Evolutionary conservation across 2,329 filamentous ascomycete genomes (phyloP).

Genomic region (Arthrobotrys sinensis): DNA sequence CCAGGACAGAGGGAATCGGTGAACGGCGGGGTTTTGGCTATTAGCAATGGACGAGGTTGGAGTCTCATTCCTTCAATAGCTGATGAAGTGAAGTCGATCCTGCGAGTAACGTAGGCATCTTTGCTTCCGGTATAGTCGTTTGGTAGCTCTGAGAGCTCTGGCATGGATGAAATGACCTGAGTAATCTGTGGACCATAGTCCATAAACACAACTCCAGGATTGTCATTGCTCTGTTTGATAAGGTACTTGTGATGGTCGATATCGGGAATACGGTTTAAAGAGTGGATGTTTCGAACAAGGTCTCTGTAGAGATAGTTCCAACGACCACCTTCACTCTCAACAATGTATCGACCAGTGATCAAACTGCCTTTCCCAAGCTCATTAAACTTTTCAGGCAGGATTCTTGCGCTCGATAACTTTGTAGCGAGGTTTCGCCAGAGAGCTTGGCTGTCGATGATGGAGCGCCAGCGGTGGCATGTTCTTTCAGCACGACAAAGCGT

Average conservation of each 20-base stretch:
- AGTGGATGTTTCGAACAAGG: slow-evolving; percentile 49
- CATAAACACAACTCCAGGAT: not conserved
- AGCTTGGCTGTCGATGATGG: slow-evolving; percentile 46
- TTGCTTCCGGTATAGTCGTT: not conserved
- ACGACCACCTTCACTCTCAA: slow-evolving; percentile 11
- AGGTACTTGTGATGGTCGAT: not conserved
- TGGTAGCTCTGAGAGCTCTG: slow-evolving; percentile 39
- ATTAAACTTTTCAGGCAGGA: slow-evolving; percentile 48
- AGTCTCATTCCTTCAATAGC: slow-evolving; percentile 53
- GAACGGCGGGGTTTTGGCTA: slow-evolving; percentile 48
- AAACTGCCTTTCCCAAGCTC: slow-evolving; percentile 54
- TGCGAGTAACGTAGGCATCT: slow-evolving; percentile 39
- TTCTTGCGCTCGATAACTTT: slow-evolving; percentile 38
- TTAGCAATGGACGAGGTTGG: slow-evolving; percentile 37
- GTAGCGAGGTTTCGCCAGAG: slow-evolving; percentile 55
- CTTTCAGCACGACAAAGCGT: slow-evolving; percentile 54
- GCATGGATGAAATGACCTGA: slow-evolving; percentile 30
- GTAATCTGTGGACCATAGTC: slow-evolving; percentile 6
- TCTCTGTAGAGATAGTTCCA: slow-evolving; percentile 57
- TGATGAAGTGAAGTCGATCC: slow-evolving; percentile 46
- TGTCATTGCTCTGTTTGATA: not conserved
- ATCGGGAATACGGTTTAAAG: slow-evolving; percentile 39
- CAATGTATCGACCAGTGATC: slow-evolving; percentile 43
- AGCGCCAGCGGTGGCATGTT: slow-evolving; percentile 50
- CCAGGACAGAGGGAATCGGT: slow-evolving; percentile 53